Conservation (phyloP, 73 alveolate genomes). For the Tetrahymena thermophila region DNA sequence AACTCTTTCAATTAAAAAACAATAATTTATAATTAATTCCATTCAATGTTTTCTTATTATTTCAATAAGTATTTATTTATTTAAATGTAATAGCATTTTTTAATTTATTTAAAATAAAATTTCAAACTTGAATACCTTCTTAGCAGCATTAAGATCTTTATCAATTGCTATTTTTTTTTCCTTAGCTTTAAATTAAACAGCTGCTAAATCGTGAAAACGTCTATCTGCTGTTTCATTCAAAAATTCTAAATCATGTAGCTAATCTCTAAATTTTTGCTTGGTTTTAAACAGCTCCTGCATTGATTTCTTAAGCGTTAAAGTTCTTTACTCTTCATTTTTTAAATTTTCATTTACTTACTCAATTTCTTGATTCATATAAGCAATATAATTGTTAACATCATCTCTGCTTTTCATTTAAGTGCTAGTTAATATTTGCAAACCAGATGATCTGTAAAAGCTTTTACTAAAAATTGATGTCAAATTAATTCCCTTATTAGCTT, state of each 20-base stretch:
- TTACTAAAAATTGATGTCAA: not conserved
- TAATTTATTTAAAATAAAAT: not conserved
- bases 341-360: not conserved
- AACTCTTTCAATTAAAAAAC: not conserved
- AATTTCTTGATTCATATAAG: not conserved
- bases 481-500: not conserved
- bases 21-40: not conserved
- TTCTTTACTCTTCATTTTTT: not conserved
- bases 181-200: not conserved
- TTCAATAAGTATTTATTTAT: not conserved
- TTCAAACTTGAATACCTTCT: not conserved
- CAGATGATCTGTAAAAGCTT: not conserved
- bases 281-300: not conserved
- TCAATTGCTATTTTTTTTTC: not conserved
- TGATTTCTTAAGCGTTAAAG: not conserved
- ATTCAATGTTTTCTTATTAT: not conserved
- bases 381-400: not conserved
- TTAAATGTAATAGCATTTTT: not conserved
- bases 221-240: not conserved
- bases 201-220: not conserved
- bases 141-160: not conserved
- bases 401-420: not conserved
- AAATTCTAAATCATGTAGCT: not conserved
- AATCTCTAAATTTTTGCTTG: not conserved
- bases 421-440: not conserved